Base-by-base conservation (phyloP, 1,284 basidiomycete species). In the Rhodotorula sp. region DNA sequence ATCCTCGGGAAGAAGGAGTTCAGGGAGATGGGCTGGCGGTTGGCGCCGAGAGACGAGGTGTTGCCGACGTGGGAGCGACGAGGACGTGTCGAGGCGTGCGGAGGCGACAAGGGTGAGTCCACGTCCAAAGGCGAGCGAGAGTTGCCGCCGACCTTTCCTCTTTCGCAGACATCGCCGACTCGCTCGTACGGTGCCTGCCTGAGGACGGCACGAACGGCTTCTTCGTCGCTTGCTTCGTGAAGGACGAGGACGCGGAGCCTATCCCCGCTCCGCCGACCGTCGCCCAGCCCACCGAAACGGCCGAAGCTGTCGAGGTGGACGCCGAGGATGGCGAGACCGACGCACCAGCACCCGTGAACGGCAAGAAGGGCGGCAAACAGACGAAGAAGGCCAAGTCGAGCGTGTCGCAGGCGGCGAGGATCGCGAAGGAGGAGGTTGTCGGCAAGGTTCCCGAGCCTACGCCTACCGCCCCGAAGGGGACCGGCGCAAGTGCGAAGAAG, bases 151-250 rank as follows among this genome's bases (percentile, higher is more conserved):
- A 16, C 28, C 44, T 58, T 50, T 11, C 28, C 11, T 1, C 31
- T 18, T 47, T 8, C 26, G 22, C 74, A 88, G 88, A 81, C 10
- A 80, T 88, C 70, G 88, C 91, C 2, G 82, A 85, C 11, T 86
- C 87, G 4, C 81, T 95, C 28, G 81, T 96, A 50, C 86, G 94
- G n/a, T 96, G 92, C 80, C 84, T 86, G 31, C 91, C 93, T 0
- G 88, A 87, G 48, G 92, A 96, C 77, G 86, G 85, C 52, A 96
- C 93, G 24, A 96, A 96, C 78, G 94, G 94, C 0, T 97, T 96
- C 82, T 96, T 96, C 76, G 92, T 97, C 28, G 87, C 91, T 34
- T 91, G 92, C 79, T 92, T 95, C 77, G 82, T 91, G 55, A 83
- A 82, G 65, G 74, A 66, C 46, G 65, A 62, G 40, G 11, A 46